These are phyloP conservation scores for Gynochthodes officinalis DNA, from an alignment of 257 asterid genomes.

Conservation along the genomic window DNA sequence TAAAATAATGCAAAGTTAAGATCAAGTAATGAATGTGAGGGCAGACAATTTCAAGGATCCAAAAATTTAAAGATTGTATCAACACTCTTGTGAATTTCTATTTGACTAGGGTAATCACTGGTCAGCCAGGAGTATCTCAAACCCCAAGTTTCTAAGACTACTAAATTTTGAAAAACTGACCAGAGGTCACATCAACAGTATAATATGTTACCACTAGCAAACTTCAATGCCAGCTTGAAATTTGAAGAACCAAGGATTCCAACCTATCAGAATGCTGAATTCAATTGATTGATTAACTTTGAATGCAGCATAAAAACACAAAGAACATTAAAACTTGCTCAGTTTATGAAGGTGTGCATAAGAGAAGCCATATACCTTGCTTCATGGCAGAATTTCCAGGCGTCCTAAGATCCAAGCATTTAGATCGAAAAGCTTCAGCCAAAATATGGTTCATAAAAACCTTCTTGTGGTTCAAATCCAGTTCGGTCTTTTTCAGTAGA, in stretches of 20 bases:
- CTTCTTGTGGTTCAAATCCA: conserved; percentile 33
- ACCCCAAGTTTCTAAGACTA: neutral
- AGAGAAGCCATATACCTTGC: conserved; percentile 47
- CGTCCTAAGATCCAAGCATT: conserved; percentile 44
- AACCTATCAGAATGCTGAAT: neutral
- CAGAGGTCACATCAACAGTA: neutral
- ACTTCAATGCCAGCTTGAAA: neutral
- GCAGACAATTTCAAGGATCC: neutral
- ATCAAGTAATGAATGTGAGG: neutral
- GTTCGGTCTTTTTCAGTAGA: conserved; percentile 31
- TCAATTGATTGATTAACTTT: neutral
- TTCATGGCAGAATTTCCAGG: conserved; percentile 37
- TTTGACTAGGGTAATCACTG: neutral
- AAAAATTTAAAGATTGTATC: neutral
- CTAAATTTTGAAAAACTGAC: neutral
- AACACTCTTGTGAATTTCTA: neutral
- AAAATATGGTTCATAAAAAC: conserved; percentile 46
- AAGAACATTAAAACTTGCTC: neutral
- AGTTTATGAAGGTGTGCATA: conserved; percentile 9
- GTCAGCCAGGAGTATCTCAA: neutral
- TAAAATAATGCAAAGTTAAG: too few species aligned
- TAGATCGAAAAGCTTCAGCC: conserved; percentile 49
- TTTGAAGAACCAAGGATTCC: neutral
- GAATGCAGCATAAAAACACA: neutral
- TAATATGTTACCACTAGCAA: neutral